Base-by-base conservation (phyloP, 2,329 filamentous ascomycete genomes). In the Aureobasidium sp. region DNA sequence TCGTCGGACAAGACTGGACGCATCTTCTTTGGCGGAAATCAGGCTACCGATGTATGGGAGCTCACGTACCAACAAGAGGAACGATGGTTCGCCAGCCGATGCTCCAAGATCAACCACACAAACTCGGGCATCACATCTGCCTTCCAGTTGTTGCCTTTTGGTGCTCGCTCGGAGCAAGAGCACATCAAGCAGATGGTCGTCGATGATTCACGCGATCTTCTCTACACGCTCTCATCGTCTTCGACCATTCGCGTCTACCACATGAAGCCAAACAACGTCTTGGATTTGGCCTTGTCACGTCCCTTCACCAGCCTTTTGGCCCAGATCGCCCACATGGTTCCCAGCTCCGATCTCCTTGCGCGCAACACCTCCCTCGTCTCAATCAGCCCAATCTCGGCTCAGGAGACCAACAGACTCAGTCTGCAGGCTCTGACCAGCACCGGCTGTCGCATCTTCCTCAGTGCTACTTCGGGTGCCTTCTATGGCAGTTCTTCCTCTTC, bases 41-140 rank as follows among this genome's bases (percentile, higher is more conserved):
- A 81, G 56, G 90, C 93, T 67, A 91, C 91, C 66, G 92, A 97
- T 69, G 85, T 99, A 52, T 90, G 94, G 73, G 94, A 99, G 75
- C 83, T 99, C 60, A 92, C 89, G 68, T 99, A 99, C 73, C 93
- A 97, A 75, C 91, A 96, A 70, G 91, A 97, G 74, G 94, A 99
- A 76, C 88, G 89, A 68, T 99, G 94, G 94, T 99, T 99, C 72
- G 88, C 89, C 59, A 91, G 87, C 74, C 85, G 89, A 67, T 95
- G 90, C 72, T 87, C 88, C 64, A 96, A 92, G 76, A 86, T 93
- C 66, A 95, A 95, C 44, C 94, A 97, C 73, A 93, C 88, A 53
- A 87, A 84, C 72, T 86, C 84, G 3, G 87, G 88, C 37, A 87
- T 89, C 79, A 82, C 82, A 62, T 87, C 61, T 5, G 46, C 57